phyloP scores from a whole-genome alignment of 805 yeast genomes.

The Phaffomyces opuntiae region DNA sequence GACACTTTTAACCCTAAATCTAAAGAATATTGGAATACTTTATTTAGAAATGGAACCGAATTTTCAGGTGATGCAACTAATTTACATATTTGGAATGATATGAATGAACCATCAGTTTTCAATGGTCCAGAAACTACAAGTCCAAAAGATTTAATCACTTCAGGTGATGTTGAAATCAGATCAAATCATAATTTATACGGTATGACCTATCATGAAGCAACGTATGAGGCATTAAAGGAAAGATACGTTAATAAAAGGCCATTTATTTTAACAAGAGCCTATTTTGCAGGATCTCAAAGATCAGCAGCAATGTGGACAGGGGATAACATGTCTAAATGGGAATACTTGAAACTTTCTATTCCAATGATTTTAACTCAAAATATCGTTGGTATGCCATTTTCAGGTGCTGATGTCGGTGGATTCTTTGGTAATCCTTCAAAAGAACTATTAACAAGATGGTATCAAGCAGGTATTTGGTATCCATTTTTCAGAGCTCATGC shows the following conservation, averaged over 20 bases:
- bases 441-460: constrained; percentile 87
- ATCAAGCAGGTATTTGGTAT: constrained; percentile 91
- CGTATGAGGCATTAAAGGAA: constrained; percentile 54
- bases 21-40: constrained; percentile 50
- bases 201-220: constrained; percentile 69
- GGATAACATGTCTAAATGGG: constrained; percentile 93
- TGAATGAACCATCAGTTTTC: constrained; percentile 96
- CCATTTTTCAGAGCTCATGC: constrained; percentile 98
- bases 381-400: constrained; percentile 80
- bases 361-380: constrained; percentile 86
- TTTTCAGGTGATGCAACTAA: constrained; percentile 51
- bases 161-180: constrained; percentile 82
- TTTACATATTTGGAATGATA: constrained; percentile 90
- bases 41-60: constrained; percentile 40
- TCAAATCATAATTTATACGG: constrained; percentile 88
- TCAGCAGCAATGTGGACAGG: constrained; percentile 97
- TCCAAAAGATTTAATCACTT: constrained; percentile 74
- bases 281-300: constrained; percentile 86
- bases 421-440: constrained; percentile 84
- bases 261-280: constrained; percentile 80
- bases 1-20: constrained; percentile 71
- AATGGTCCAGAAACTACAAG: constrained; percentile 92
- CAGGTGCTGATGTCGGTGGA: constrained; percentile 97
- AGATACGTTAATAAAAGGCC: constrained; percentile 62
- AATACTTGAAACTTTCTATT: constrained; percentile 65